Evolutionary conservation across 2,329 filamentous ascomycete genomes (phyloP).

Genomic region (Pseudogymnoascus verrucosus): DNA sequence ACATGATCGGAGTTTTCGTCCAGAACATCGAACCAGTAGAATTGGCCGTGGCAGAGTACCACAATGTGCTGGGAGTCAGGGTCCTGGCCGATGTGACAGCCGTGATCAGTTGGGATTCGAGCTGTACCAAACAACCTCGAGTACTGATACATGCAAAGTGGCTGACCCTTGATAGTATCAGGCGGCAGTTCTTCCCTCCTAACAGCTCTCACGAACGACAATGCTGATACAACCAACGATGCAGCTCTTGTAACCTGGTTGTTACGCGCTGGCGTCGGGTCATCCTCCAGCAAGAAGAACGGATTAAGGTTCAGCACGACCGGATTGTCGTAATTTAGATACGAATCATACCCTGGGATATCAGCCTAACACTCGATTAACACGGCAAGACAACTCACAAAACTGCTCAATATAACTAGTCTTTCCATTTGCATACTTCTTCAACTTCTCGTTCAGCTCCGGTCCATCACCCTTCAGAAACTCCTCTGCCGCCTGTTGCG

Average conservation of each 20-base stretch:
- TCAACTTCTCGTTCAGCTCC: slow-evolving; percentile 78
- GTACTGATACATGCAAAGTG: slow-evolving; percentile 97
- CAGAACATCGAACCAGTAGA: slow-evolving; percentile 98
- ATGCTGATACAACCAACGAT: slow-evolving; percentile 79
- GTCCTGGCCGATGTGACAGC: slow-evolving; percentile 93
- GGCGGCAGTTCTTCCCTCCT: slow-evolving; percentile 87
- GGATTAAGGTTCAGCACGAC: slow-evolving; percentile 96
- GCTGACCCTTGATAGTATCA: slow-evolving; percentile 73
- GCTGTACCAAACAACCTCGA: slow-evolving; percentile 92
- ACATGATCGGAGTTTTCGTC: slow-evolving; percentile 92
- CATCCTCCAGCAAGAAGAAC: slow-evolving; percentile 95
- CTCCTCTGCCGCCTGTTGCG: slow-evolving; percentile 68
- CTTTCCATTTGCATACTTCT: slow-evolving; percentile 81
- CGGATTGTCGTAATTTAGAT: slow-evolving; percentile 94
- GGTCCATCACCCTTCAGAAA: slow-evolving; percentile 77
- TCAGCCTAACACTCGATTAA: slow-evolving; percentile 7
- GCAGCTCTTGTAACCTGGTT: slow-evolving; percentile 94
- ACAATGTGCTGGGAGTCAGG: slow-evolving; percentile 88
- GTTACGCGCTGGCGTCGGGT: slow-evolving; percentile 90
- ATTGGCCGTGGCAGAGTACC: slow-evolving; percentile 87
- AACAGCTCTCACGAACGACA: slow-evolving; percentile 89
- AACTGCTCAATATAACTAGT: slow-evolving; percentile 98
- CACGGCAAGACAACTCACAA: slow-evolving; percentile 51
- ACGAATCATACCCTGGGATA: slow-evolving; percentile 86
- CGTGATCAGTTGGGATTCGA: slow-evolving; percentile 85